phyloP scores from a whole-genome alignment of 2,329 filamentous ascomycete genomes.

The Pseudogymnoascus sp. region DNA sequence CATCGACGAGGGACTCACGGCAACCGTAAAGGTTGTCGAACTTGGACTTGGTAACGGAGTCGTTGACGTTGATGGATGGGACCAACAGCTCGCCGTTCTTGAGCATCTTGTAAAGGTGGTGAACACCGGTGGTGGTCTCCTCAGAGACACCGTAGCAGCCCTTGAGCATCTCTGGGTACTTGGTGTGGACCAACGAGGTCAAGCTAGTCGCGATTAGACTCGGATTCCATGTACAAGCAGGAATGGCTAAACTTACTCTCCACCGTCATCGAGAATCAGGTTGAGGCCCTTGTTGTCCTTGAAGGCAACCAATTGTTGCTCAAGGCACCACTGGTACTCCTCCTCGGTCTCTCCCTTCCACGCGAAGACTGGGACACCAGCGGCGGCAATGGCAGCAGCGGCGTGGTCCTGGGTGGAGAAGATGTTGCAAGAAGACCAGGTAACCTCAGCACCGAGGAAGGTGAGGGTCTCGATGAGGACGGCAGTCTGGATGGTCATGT shows the following conservation, averaged over 20 bases:
- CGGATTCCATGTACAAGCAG: neutral
- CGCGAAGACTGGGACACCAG: conserved; percentile 78
- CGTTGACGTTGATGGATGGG: conserved; percentile 98
- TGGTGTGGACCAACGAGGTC: conserved; percentile 90
- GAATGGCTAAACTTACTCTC: conserved; percentile 45
- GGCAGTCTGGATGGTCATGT: conserved; percentile 99
- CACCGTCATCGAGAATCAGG: conserved; percentile 97
- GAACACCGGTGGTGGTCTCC: conserved; percentile 99
- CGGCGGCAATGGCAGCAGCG: conserved; percentile 90
- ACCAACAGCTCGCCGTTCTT: conserved; percentile 85
- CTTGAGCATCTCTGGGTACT: conserved; percentile 98
- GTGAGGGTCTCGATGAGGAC: conserved; percentile 98
- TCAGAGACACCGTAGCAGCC: conserved; percentile 97
- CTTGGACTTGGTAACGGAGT: conserved; percentile 99
- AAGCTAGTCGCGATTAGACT: conserved; percentile 38
- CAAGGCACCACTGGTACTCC: conserved; percentile 99
- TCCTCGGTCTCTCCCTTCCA: conserved; percentile 89
- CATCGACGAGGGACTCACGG: conserved; percentile 96
- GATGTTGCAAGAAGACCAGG: conserved; percentile 99
- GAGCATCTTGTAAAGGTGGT: conserved; percentile 98
- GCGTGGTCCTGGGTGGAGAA: conserved; percentile 99
- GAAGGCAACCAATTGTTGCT: conserved; percentile 96
- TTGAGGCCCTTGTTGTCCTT: conserved; percentile 95
- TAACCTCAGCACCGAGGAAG: conserved; percentile 92
- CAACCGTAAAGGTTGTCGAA: conserved; percentile 99